Percentiles rank a stretch among this genome's conserved stretches.
phyloP scores from a whole-genome alignment of 2,329 filamentous ascomycete genomes.

The Hypocreales sp. region DNA sequence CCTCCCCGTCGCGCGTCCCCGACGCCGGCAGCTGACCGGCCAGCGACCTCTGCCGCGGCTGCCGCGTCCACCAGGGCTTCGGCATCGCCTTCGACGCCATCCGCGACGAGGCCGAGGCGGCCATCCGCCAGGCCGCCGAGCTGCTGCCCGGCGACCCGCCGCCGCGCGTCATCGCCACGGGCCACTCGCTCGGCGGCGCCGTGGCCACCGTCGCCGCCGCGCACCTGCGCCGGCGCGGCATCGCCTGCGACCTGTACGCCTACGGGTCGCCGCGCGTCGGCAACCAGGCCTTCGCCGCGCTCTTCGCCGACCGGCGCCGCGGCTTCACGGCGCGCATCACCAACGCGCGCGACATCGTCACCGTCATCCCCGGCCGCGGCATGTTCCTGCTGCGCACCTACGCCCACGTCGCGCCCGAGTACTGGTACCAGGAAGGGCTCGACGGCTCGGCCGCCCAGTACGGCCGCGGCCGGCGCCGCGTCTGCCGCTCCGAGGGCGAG shows the following conservation, averaged over 20 bases:
- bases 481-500: neutral
- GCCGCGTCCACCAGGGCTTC: conserved; percentile 42
- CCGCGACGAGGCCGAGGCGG: conserved; percentile 21
- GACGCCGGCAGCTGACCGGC: neutral
- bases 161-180: conserved; percentile 38
- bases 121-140: conserved; percentile 18
- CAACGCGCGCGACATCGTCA: conserved; percentile 50
- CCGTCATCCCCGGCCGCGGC: conserved; percentile 42
- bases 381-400: conserved; percentile 24
- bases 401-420: conserved; percentile 53
- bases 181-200: conserved; percentile 54
- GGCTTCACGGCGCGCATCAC: conserved; percentile 47
- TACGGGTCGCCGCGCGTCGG: conserved; percentile 55
- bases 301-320: conserved; percentile 17
- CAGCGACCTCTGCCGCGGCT: conserved; percentile 21
- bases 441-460: conserved; percentile 15
- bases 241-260: conserved; percentile 40
- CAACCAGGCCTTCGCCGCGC: conserved; percentile 21
- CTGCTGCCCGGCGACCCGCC: conserved; percentile 20
- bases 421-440: conserved; percentile 31
- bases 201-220: conserved; percentile 44
- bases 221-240: conserved; percentile 33
- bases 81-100: conserved; percentile 38
- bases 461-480: too few species aligned
- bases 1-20: neutral